Conservation (phyloP, 1,284 basidiomycete species). For the Wallemia hederae region DNA sequence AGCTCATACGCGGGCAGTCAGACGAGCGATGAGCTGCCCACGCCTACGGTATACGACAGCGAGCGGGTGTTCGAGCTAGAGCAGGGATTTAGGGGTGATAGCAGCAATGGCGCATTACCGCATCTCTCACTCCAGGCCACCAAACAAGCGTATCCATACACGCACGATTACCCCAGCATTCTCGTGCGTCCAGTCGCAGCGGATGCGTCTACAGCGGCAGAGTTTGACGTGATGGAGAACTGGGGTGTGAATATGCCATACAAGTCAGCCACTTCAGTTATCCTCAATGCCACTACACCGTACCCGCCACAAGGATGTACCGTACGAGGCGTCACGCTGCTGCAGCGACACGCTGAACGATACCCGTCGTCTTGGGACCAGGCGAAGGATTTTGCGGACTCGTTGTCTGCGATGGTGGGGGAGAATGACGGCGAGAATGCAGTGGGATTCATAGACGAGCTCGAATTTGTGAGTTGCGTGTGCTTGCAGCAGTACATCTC, state of each 20-base stretch:
- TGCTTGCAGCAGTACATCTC: neutral
- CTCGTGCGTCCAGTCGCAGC: neutral
- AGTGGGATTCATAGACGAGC: neutral
- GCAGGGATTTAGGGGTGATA: neutral
- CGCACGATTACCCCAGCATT: neutral
- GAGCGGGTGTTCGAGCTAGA: neutral
- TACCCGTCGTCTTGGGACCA: neutral
- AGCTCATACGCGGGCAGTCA: too few species aligned
- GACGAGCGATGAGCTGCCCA: too few species aligned
- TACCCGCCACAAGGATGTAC: neutral
- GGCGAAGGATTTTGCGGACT: neutral
- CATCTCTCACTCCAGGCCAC: neutral
- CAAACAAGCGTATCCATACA: neutral
- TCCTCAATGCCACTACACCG: neutral
- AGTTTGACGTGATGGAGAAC: neutral
- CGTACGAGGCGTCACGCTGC: neutral
- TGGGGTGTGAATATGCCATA: neutral
- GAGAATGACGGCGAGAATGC: neutral
- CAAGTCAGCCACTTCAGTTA: neutral
- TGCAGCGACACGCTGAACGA: neutral
- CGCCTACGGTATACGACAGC: too few species aligned
- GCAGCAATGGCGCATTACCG: neutral
- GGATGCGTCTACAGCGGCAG: neutral
- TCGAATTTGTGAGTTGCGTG: neutral
- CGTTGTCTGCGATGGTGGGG: neutral